A percentile compares a stretch with the other conserved stretches of the same genome.
Evolutionary conservation across 176 grass and related monocot genomes (phyloP).

Genomic region (Leersia perrieri): DNA sequence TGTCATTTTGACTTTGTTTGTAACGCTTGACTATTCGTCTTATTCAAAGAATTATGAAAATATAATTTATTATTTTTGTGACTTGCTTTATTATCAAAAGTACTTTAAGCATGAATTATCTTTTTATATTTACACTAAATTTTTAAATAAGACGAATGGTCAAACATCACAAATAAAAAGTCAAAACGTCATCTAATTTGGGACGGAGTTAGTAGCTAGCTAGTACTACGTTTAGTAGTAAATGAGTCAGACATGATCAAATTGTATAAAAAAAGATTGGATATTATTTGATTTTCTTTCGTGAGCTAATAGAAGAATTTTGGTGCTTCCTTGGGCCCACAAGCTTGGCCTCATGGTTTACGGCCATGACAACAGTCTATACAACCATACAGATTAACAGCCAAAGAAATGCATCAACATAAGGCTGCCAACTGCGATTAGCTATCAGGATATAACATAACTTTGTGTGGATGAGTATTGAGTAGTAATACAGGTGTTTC

Average conservation of each 20-base stretch:
- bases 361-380: neutral
- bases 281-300: neutral
- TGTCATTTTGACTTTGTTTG: too few species aligned
- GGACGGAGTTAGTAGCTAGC: neutral
- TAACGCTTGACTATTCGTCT: too few species aligned
- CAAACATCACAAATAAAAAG: too few species aligned
- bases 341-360: neutral
- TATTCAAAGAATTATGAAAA: too few species aligned
- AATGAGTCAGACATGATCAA: neutral
- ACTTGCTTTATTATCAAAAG: too few species aligned
- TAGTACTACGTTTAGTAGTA: neutral
- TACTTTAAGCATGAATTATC: too few species aligned
- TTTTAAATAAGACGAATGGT: too few species aligned
- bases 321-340: neutral
- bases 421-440: constrained; percentile 1
- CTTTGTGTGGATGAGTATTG: too few species aligned
- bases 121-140: too few species aligned
- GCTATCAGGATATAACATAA: neutral
- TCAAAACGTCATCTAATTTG: too few species aligned
- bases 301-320: neutral
- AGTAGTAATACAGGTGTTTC: too few species aligned
- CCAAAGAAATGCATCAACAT: neutral
- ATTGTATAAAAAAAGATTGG: neutral
- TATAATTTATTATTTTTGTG: too few species aligned
- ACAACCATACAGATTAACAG: neutral